phyloP scores from a whole-genome alignment of 192 early-diverging fungal genomes.

The Haplosporangium gracile region DNA sequence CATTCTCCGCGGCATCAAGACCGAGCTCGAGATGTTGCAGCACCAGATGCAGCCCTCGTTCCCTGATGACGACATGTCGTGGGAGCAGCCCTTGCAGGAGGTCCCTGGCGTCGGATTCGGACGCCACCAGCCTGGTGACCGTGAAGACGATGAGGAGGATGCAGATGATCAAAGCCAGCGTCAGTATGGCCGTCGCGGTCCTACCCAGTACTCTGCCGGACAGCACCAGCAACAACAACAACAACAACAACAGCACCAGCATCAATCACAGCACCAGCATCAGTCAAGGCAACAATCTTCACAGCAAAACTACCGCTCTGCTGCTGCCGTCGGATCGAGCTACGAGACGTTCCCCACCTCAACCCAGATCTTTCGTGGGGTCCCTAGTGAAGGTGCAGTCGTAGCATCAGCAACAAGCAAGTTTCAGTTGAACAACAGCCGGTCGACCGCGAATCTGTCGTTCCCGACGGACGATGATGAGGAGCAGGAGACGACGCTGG shows the following conservation, averaged over 20 bases:
- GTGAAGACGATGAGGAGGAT: constrained; percentile 26
- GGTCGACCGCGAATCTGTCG: constrained; percentile 1
- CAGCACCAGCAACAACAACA: constrained; percentile 23
- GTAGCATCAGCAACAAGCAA: constrained; percentile 22
- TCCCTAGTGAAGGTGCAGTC: background rate
- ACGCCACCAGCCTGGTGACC: constrained; percentile 2
- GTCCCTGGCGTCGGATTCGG: constrained; percentile 11
- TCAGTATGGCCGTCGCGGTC: constrained; percentile 27
- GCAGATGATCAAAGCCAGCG: constrained; percentile 25
- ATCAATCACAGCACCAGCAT: constrained; percentile 21
- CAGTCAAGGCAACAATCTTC: background rate
- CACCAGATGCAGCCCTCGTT: constrained; percentile 49
- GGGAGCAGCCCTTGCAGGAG: constrained; percentile 40
- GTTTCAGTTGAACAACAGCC: background rate
- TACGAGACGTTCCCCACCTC: constrained; percentile 43
- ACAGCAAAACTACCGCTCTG: constrained; percentile 20
- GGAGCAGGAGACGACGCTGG: constrained; percentile 42
- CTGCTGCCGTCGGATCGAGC: constrained; percentile 3
- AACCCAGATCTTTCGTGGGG: background rate
- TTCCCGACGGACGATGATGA: constrained; percentile 30
- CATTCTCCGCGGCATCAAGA: constrained; percentile 47
- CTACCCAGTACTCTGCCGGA: constrained; percentile 17
- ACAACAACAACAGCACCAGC: constrained; percentile 21
- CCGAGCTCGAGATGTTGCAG: constrained; percentile 50
- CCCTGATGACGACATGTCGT: constrained; percentile 52